Evolutionary conservation across 805 yeast genomes (phyloP).

Genomic region (Tetrapisispora nanseiensis): DNA sequence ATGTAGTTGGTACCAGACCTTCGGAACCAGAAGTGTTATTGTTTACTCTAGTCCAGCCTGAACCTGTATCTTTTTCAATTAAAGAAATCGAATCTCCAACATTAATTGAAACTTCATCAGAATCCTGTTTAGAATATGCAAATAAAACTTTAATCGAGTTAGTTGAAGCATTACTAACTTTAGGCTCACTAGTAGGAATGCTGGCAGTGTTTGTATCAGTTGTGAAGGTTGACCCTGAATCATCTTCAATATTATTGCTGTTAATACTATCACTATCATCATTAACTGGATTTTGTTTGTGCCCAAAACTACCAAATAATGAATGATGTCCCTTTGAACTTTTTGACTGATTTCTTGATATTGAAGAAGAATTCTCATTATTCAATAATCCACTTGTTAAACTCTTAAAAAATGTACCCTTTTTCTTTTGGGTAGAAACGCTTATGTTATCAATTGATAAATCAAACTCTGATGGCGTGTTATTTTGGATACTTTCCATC

Average conservation of each 20-base stretch:
- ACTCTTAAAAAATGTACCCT: constrained; percentile 45
- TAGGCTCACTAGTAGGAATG: no score
- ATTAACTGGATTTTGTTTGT: constrained; percentile 2
- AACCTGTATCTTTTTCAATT: constrained; percentile 67
- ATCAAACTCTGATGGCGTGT: constrained; percentile 62
- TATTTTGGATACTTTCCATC: constrained; percentile 80
- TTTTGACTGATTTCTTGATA: constrained; percentile 1
- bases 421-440: constrained; percentile 41
- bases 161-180: not conserved
- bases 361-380: constrained; percentile 5
- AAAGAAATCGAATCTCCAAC: constrained; percentile 56
- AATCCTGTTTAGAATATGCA: constrained; percentile 56
- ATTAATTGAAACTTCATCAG: constrained; percentile 58
- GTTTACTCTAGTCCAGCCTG: constrained; percentile 81
- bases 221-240: not conserved
- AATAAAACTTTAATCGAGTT: constrained; percentile 45
- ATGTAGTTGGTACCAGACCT: constrained; percentile 84
- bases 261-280: not conserved
- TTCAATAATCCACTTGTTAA: constrained; percentile 18
- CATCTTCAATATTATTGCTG: not conserved
- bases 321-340: not conserved
- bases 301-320: constrained; percentile 1
- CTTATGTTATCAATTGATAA: constrained; percentile 46
- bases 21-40: constrained; percentile 36
- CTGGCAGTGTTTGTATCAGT: not conserved